A percentile compares a stretch with the other conserved stretches of the same genome.
Evolutionary conservation across 2,329 filamentous ascomycete genomes (phyloP).

Genomic region (Thermothelomyces thermophilus): DNA sequence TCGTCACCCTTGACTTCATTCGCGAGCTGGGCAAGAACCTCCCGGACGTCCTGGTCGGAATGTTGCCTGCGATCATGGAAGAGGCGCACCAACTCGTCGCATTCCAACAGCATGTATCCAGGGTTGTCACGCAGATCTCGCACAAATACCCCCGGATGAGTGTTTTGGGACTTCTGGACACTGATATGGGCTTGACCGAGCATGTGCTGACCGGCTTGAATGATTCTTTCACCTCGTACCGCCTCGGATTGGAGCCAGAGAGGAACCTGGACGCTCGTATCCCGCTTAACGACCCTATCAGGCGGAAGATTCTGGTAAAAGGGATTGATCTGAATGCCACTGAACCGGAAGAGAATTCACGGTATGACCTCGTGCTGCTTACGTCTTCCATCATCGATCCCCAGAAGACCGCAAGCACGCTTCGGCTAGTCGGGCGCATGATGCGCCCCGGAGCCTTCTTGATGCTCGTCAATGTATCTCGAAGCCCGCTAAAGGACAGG

Average conservation of each 20-base stretch:
- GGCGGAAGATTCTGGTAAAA: conserved; percentile 18
- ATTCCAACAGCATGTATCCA: conserved; percentile 31
- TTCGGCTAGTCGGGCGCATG: conserved; percentile 16
- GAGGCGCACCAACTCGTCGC: conserved; percentile 28
- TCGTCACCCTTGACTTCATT: conserved; percentile 28
- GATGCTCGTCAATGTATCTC: conserved; percentile 26
- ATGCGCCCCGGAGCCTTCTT: conserved; percentile 31
- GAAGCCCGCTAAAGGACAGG: conserved; percentile 19
- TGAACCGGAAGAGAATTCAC: conserved; percentile 8
- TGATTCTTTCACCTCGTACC: conserved; percentile 29
- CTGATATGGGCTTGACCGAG: conserved; percentile 27
- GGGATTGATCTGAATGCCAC: conserved; percentile 23
- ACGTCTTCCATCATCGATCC: conserved; percentile 22
- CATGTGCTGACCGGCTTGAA: conserved; percentile 30
- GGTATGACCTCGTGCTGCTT: conserved; percentile 27
- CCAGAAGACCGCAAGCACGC: neutral
- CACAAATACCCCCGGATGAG: conserved; percentile 36
- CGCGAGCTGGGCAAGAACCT: conserved; percentile 24
- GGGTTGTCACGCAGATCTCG: conserved; percentile 32
- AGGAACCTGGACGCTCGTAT: conserved; percentile 20
- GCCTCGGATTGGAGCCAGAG: conserved; percentile 22
- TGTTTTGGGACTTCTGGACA: conserved; percentile 33
- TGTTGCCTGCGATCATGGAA: conserved; percentile 25
- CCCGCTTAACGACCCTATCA: neutral
- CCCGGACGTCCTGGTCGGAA: conserved; percentile 23